Conservation (phyloP, 2,329 filamentous ascomycete genomes). For the Iodosphaeria phyllophila region DNA sequence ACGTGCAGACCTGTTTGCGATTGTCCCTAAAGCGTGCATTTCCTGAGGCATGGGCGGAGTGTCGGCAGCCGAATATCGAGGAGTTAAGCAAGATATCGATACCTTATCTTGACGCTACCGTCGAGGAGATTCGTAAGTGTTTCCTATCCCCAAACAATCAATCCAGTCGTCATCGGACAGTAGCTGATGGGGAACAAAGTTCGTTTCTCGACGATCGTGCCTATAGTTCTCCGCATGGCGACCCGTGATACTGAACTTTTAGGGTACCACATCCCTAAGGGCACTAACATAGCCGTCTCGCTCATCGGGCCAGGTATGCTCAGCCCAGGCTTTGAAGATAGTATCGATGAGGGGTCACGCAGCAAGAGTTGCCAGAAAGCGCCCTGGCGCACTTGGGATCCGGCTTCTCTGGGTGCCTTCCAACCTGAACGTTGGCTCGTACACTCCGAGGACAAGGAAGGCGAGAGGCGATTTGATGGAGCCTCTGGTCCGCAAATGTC, state of each 20-base stretch:
- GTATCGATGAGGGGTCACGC: conserved; percentile 3
- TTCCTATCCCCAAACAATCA: no score
- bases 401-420: conserved; percentile 1
- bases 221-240: conserved; percentile 1
- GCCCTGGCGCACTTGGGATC: conserved; percentile 3
- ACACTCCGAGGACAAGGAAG: conserved; percentile 1
- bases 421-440: conserved; percentile 4
- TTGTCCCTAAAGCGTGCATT: conserved; percentile 5
- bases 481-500: conserved; percentile 4
- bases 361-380: conserved; percentile 3
- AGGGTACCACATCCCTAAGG: conserved; percentile 3
- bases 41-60: conserved; percentile 5
- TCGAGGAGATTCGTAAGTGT: conserved; percentile 15
- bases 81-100: conserved; percentile 9
- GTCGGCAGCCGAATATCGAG: conserved; percentile 6
- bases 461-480: conserved; percentile 2
- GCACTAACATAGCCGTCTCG: conserved; percentile 1
- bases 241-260: conserved; percentile 1
- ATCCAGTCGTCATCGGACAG: no score
- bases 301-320: conserved; percentile 1
- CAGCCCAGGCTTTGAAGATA: not conserved
- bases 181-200: no score
- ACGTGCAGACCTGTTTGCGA: conserved; percentile 11
- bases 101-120: conserved; percentile 14
- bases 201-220: no score